phyloP scores from a whole-genome alignment of 2,329 filamentous ascomycete species.

The Ploettnerulaceae sp. region DNA sequence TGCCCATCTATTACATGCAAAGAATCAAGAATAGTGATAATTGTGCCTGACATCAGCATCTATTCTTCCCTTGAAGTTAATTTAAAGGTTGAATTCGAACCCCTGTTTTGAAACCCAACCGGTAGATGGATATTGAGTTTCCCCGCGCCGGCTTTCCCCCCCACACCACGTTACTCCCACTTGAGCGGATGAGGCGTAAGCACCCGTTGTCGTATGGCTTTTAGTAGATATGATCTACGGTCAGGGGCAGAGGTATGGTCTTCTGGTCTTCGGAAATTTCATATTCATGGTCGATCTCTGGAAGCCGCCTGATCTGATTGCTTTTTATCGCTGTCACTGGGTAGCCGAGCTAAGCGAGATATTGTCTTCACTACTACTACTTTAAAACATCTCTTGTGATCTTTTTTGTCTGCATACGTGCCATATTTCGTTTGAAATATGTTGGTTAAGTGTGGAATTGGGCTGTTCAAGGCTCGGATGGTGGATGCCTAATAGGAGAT shows the following conservation, averaged over 20 bases:
- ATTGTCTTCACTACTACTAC: not conserved
- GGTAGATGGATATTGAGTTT: slow-evolving; percentile 22
- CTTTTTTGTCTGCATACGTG: not conserved
- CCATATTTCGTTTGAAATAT: not conserved
- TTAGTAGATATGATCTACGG: not conserved
- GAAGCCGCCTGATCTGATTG: too few relatives aligned
- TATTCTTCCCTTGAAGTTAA: not conserved
- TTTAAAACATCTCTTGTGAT: not conserved
- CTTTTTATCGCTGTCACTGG: too few relatives aligned
- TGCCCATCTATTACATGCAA: too few relatives aligned
- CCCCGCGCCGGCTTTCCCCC: slow-evolving; percentile 16
- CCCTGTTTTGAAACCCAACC: slow-evolving; percentile 8
- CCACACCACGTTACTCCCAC: not conserved
- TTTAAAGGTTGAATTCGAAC: slow-evolving; percentile 3
- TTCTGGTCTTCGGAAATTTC: not conserved
- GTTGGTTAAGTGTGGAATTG: not conserved
- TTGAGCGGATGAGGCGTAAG: slow-evolving; percentile 1
- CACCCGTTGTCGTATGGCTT: not conserved
- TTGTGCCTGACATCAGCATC: not conserved
- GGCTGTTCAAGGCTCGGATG: not conserved
- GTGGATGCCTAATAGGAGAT: not conserved
- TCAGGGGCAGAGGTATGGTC: not conserved
- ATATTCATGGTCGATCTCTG: not conserved
- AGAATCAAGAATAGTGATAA: not conserved
- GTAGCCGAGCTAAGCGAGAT: not conserved